Conservation (phyloP, 768 basidiomycete species). For the Saitozyma podzolica region DNA sequence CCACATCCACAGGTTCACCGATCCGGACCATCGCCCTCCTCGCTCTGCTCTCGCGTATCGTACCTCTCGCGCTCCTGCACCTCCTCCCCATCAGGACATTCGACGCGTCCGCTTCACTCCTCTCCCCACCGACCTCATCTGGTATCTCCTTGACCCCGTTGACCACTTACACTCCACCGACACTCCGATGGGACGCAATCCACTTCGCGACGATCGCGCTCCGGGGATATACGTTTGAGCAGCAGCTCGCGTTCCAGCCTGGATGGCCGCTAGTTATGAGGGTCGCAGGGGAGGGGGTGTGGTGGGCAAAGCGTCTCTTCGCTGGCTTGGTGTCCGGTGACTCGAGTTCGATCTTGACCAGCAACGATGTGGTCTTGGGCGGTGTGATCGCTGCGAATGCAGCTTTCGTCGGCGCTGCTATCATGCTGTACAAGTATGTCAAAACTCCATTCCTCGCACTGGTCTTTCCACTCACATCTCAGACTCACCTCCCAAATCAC, state of each 20-base stretch:
- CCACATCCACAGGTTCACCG: too few relatives aligned
- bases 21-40: conserved; percentile 3
- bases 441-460: conserved; percentile 25
- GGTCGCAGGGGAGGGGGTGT: conserved; percentile 20
- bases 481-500: conserved; percentile 59
- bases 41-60: conserved; percentile 15
- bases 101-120: conserved; percentile 31
- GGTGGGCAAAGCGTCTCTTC: background rate
- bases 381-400: conserved; percentile 30
- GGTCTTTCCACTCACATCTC: conserved; percentile 20
- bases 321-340: too few relatives aligned
- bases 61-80: conserved; percentile 17
- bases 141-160: too few relatives aligned
- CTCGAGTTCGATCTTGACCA: too few relatives aligned
- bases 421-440: conserved; percentile 50
- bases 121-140: background rate
- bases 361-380: conserved; percentile 5
- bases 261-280: conserved; percentile 65
- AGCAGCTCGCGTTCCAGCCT: conserved; percentile 86
- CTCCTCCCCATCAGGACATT: conserved; percentile 21
- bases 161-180: conserved; percentile 17
- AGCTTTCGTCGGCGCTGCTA: conserved; percentile 30
- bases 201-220: conserved; percentile 73
- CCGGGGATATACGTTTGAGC: conserved; percentile 65
- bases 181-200: conserved; percentile 84